Evolutionary conservation across 139 green algal genomes (phyloP).

Genomic region (Dunaliella primolecta): DNA sequence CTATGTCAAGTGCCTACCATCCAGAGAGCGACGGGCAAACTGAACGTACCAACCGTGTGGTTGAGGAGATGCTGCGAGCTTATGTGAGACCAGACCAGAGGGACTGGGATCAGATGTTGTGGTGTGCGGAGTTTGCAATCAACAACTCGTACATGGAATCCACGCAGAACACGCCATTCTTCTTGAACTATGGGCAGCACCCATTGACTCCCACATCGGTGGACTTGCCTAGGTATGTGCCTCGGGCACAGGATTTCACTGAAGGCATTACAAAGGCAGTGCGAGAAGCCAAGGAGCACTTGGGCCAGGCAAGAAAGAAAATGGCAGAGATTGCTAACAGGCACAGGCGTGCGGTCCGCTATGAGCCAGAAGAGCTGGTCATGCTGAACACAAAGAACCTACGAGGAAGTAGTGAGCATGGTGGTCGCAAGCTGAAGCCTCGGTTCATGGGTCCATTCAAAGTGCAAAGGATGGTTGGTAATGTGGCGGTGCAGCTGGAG

Average conservation of each 20-base stretch:
- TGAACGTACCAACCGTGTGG: constrained; percentile 50
- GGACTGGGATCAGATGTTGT: constrained; percentile 17
- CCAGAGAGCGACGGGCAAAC: constrained; percentile 68
- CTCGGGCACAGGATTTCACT: background rate
- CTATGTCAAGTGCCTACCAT: constrained; percentile 44
- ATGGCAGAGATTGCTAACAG: background rate
- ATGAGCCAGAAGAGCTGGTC: background rate
- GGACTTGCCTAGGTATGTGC: background rate
- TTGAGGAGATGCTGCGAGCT: constrained; percentile 53
- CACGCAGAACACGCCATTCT: constrained; percentile 8
- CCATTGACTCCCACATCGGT: background rate
- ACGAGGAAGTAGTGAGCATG: background rate
- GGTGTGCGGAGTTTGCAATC: constrained; percentile 18
- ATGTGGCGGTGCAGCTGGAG: too few relatives aligned
- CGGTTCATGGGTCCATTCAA: background rate
- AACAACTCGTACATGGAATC: constrained; percentile 21
- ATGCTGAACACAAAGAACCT: background rate
- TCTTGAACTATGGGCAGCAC: constrained; percentile 2
- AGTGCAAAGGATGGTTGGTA: too few relatives aligned
- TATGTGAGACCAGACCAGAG: constrained; percentile 17
- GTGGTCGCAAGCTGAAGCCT: background rate
- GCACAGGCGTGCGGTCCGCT: background rate
- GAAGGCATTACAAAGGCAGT: background rate
- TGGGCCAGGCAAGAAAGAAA: background rate
- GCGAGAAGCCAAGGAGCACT: background rate